These are phyloP conservation scores for Volvox africanus DNA, from an alignment of 139 green algal species.

Conservation along the genomic window DNA sequence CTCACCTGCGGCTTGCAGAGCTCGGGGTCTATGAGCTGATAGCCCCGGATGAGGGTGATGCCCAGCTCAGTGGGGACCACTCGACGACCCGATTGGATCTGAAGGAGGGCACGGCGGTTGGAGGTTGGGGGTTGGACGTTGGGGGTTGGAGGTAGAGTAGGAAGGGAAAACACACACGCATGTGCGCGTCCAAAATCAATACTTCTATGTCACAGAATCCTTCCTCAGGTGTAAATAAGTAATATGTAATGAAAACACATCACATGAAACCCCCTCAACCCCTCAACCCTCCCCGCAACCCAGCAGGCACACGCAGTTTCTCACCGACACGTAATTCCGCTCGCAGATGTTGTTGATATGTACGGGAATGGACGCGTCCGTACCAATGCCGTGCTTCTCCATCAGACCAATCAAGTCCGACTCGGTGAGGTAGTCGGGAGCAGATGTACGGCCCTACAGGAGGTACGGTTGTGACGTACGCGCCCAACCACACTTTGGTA, in stretches of 20 bases:
- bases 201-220: no score
- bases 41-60: slow-evolving; percentile 85
- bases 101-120: not conserved
- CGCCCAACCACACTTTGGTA: no score
- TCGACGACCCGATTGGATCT: slow-evolving; percentile 73
- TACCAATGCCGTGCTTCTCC: slow-evolving; percentile 92
- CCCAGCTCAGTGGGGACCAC: slow-evolving; percentile 91
- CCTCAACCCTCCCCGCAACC: not conserved
- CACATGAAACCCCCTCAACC: not conserved
- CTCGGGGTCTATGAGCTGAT: slow-evolving; percentile 86
- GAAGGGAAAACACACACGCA: not conserved
- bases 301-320: not conserved
- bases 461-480: no score
- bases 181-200: no score
- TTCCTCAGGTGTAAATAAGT: no score
- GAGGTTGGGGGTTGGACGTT: not conserved
- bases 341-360: slow-evolving; percentile 94
- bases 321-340: slow-evolving; percentile 79
- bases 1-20: slow-evolving; percentile 83
- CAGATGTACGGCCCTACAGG: slow-evolving; percentile 72
- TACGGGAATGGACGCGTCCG: slow-evolving; percentile 67
- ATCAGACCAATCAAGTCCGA: slow-evolving; percentile 90
- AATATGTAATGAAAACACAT: not conserved
- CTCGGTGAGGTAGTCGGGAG: slow-evolving; percentile 89
- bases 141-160: not conserved